Conservation (phyloP, 257 asterid genomes). For the Fraxinus anomala region DNA sequence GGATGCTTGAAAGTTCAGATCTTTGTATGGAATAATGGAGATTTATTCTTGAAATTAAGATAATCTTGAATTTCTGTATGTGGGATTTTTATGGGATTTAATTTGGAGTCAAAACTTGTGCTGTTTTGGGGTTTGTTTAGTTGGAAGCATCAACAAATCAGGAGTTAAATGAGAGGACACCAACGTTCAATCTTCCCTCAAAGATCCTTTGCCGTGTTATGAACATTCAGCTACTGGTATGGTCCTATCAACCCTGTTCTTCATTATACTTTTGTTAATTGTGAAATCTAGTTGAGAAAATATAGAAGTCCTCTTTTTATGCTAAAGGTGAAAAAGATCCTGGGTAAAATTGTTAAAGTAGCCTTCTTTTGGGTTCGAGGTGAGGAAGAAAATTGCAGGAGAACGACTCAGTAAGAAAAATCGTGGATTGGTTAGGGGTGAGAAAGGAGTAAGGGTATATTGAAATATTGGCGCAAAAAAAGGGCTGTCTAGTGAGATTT, state of each 20-base stretch:
- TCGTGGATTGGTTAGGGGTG: too few species aligned
- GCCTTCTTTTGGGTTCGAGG: background rate
- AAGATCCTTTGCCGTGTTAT: slow-evolving; percentile 59
- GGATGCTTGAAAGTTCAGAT: slow-evolving; percentile 14
- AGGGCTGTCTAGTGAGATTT: background rate
- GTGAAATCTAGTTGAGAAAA: background rate
- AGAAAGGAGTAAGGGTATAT: background rate
- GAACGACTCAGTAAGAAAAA: too few species aligned
- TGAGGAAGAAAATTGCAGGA: too few species aligned
- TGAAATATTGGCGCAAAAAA: background rate
- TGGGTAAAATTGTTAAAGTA: background rate
- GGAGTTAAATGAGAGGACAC: slow-evolving; percentile 48
- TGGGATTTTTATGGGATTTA: background rate
- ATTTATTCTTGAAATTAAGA: background rate
- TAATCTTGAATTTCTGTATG: slow-evolving; percentile 13
- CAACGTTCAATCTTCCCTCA: slow-evolving; percentile 51
- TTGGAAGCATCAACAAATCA: slow-evolving; percentile 66
- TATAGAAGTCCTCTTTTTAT: background rate
- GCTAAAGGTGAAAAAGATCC: background rate
- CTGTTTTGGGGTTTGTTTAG: slow-evolving; percentile 32
- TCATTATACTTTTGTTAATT: background rate
- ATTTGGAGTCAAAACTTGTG: background rate
- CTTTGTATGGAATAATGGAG: slow-evolving; percentile 10
- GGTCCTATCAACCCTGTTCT: background rate
- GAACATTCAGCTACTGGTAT: slow-evolving; percentile 53